A percentile compares a stretch with the other conserved stretches of the same genome.
phyloP scores from a whole-genome alignment of 768 basidiomycete species.

The Boletus tomentosulus region DNA sequence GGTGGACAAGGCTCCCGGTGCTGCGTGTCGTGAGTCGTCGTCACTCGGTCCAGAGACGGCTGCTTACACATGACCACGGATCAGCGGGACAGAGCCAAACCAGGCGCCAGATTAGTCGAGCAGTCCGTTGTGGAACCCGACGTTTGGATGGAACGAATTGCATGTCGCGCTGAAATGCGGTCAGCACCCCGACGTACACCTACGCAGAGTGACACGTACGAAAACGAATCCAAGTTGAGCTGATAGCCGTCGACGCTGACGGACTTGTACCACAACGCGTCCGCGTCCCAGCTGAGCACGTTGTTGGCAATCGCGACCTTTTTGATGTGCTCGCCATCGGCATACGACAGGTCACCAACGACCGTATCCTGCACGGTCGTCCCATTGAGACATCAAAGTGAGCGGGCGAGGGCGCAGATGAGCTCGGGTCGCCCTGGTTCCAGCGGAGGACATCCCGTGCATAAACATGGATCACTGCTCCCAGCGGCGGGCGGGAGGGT shows the following conservation, averaged over 20 bases:
- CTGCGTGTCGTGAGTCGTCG: not conserved
- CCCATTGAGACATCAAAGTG: constrained; percentile 13
- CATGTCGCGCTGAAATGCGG: constrained; percentile 3
- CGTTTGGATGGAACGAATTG: constrained; percentile 12
- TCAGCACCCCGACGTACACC: not conserved
- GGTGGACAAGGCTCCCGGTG: constrained; percentile 2
- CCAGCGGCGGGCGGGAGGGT: constrained; percentile 15
- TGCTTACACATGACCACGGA: constrained; percentile 12
- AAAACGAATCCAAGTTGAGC: constrained; percentile 6
- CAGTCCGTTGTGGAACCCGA: constrained; percentile 10
- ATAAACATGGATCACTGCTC: constrained; percentile 15
- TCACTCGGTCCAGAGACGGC: not conserved
- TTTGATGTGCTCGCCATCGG: not conserved
- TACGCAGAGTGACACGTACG: constrained; percentile 1
- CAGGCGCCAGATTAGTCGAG: constrained; percentile 5
- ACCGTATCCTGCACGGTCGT: not conserved
- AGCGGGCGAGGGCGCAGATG: not conserved
- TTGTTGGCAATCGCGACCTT: constrained; percentile 6
- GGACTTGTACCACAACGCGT: constrained; percentile 17
- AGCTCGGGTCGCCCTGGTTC: constrained; percentile 10
- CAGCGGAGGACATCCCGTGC: constrained; percentile 15
- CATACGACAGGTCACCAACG: not conserved
- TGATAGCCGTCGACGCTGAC: constrained; percentile 5
- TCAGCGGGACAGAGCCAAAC: constrained; percentile 12
- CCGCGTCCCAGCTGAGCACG: too few relatives aligned